Base-by-base conservation (phyloP, 2,329 filamentous ascomycete genomes). In the Alternaria brassicae region DNA sequence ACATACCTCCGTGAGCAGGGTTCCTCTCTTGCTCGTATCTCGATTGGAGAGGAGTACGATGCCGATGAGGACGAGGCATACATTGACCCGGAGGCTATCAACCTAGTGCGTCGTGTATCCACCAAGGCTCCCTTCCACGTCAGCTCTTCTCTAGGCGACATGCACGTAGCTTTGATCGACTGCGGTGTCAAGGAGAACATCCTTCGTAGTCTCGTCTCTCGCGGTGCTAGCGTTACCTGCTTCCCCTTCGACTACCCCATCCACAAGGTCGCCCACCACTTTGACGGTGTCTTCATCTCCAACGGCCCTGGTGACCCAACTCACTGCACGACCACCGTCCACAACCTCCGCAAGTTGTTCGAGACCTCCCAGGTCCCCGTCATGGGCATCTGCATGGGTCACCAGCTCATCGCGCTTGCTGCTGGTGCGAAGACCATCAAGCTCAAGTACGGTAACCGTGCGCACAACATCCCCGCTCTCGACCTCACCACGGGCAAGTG, bases 111-210 rank as follows among this genome's bases (percentile, higher is more conserved):
- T 80, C 91, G 91, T 73, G 95, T 99, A 70, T 97, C 91, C 84
- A 99, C 95, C 80, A 99, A 99, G 84, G 91, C 93, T 65, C 95
- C 95, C 40, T 99, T 98, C 84, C 92, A 98, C 73, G 91, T 98
- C 67, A 90, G 91, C 78, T 93, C 93, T 51, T 87, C 89, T 30
- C 87, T 90, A 68, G 92, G 94, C 65, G 88, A 90, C 73, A 89
- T 92, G 78, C 95, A 99, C 82, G 88, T 99, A 70, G 95, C 94
- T 59, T 86, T 99, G 69, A 90, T 99, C 77, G 95, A 99, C 82
- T 99, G 95, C 75, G 95, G 95, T 84, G 95, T 98, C 70, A 99
- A 99, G 87, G 95, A 99, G 87, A 99, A 99, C 84, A 99, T 99
- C 73, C 89, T 99, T 60, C 92, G 95, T 75, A 96, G 91, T 78